Base-by-base conservation (phyloP, 768 basidiomycete genomes). In the Termitomyces sp. region DNA sequence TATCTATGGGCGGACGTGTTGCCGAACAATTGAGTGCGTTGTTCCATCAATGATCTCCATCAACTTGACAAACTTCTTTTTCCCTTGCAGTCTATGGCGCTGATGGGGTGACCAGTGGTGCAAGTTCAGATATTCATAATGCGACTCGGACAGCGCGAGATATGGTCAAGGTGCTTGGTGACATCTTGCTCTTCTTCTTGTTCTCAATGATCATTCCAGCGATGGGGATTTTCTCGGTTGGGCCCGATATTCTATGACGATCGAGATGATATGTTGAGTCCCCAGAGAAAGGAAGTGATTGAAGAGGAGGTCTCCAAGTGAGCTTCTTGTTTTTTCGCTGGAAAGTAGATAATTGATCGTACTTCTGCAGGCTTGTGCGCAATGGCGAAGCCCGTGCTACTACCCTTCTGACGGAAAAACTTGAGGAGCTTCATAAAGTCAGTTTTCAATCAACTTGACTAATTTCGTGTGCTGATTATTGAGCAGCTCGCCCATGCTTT, bases 1-100 rank as follows among this genome's bases (percentile, higher is more conserved):
- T 97, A 24, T 85, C 83, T 33, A 89, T 98, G 81, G 96, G 94
- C 12, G 96, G 97, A 22, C 88, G 97, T 50, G 90, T 94, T 6
- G 97, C 97, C 24, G 97, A 99, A 72, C 92, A 92, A 74, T 71
- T 97, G 63, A 82, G 91, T 89, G 67, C 64, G 87, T 56, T 50
- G 49, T 54, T 9, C 35, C 13, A 20, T 30, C 58, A 56, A 46
- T 40, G 6, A 48, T 18, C 14, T 22, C 3, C 16, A 13, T 24
- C 32, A 36, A 12, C 1, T 32, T 38, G 47, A 36, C 20, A 33
- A 61, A 36, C 64, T 6, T 4, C 30, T 30, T 30, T 30, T 48
- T 51, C 67, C 62, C 58, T 45, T 53, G 55, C 61, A 93, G 92
- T 96, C 59, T 96, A 92, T 68, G 95, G 95, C 4, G 70, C 81